These are phyloP conservation scores for Ustilago xerochloae DNA, from an alignment of 1,284 basidiomycete species.

Conservation along the genomic window DNA sequence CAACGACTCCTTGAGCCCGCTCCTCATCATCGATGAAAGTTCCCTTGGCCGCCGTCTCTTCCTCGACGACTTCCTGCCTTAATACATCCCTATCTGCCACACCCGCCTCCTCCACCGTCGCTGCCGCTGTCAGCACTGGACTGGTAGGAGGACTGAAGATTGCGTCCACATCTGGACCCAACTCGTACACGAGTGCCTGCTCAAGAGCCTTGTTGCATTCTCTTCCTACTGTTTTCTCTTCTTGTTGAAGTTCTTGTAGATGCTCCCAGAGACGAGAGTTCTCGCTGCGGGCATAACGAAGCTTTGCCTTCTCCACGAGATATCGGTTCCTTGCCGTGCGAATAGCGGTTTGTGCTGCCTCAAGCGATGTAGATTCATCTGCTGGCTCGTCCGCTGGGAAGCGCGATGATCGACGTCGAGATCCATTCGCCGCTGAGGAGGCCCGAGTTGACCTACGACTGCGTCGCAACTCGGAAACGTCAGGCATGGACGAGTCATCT, in stretches of 20 bases:
- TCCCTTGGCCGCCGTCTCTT: constrained; percentile 3
- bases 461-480: constrained; percentile 12
- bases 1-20: neutral
- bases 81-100: constrained; percentile 5
- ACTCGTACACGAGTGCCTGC: constrained; percentile 39
- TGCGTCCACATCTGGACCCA: constrained; percentile 53
- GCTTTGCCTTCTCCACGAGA: constrained; percentile 64
- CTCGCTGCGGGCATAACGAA: constrained; percentile 31
- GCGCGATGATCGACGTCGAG: constrained; percentile 32
- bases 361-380: constrained; percentile 1
- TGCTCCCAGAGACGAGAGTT: constrained; percentile 43
- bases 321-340: constrained; percentile 46
- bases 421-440: constrained; percentile 9
- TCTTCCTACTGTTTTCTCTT: constrained; percentile 23
- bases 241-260: constrained; percentile 16
- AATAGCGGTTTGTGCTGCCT: constrained; percentile 27
- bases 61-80: constrained; percentile 8
- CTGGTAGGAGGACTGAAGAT: constrained; percentile 56
- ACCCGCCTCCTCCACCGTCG: neutral
- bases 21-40: constrained; percentile 10
- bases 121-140: constrained; percentile 9
- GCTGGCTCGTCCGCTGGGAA: constrained; percentile 6
- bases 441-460: constrained; percentile 14
- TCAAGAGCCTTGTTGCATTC: constrained; percentile 46
- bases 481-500: constrained; percentile 31